A percentile compares a stretch with the other conserved stretches of the same genome.
These are phyloP conservation scores for Podospora appendiculata DNA, from an alignment of 495 filamentous ascomycete species.

Conservation along the genomic window DNA sequence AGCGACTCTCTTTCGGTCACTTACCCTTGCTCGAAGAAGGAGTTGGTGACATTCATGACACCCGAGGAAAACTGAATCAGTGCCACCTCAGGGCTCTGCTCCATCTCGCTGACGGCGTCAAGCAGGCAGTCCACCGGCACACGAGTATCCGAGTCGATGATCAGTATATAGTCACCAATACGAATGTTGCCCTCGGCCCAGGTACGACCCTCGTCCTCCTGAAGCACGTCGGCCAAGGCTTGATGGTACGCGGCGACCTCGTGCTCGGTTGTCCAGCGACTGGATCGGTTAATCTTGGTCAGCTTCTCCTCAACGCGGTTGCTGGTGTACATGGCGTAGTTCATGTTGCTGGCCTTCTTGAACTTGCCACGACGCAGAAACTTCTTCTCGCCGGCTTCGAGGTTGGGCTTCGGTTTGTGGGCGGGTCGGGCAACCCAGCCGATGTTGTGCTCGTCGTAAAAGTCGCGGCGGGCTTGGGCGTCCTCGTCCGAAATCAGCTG, in stretches of 20 bases:
- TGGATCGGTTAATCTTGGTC: conserved; percentile 25
- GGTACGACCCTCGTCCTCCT: conserved; percentile 51
- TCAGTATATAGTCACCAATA: conserved; percentile 61
- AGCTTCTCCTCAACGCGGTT: conserved; percentile 55
- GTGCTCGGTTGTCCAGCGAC: conserved; percentile 42
- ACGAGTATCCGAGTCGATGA: conserved; percentile 62
- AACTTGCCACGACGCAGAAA: conserved; percentile 60
- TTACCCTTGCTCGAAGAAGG: conserved; percentile 53
- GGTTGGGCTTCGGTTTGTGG: conserved; percentile 44
- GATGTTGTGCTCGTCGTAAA: conserved; percentile 57
- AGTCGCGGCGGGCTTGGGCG: conserved; percentile 49
- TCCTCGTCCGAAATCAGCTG: conserved; percentile 51
- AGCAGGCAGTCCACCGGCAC: conserved; percentile 60
- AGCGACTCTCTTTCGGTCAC: conserved; percentile 1
- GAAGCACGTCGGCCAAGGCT: conserved; percentile 44
- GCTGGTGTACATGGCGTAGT: conserved; percentile 54
- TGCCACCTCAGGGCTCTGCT: conserved; percentile 59
- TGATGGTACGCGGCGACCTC: conserved; percentile 43
- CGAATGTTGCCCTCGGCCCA: conserved; percentile 66
- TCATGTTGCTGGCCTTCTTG: conserved; percentile 73
- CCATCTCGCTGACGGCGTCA: conserved; percentile 65
- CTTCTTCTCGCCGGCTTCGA: conserved; percentile 22
- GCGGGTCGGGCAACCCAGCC: conserved; percentile 54
- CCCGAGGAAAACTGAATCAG: conserved; percentile 63
- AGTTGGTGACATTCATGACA: conserved; percentile 60